Percentiles rank a stretch among this genome's conserved stretches.
phyloP scores from a whole-genome alignment of 495 filamentous ascomycete species.

The Tuber magnatum region DNA sequence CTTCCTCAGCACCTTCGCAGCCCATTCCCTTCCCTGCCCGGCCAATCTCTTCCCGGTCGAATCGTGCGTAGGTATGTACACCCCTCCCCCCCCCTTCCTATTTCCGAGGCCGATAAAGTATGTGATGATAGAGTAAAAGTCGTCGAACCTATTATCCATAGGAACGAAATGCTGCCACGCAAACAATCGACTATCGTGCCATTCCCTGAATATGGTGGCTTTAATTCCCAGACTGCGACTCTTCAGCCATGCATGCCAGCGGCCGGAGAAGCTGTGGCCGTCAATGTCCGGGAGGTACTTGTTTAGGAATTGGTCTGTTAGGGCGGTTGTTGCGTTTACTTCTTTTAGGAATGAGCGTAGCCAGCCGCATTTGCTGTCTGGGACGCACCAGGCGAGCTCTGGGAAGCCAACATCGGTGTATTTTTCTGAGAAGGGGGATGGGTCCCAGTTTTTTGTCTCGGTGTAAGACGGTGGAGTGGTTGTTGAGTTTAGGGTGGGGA shows the following conservation, averaged over 20 bases:
- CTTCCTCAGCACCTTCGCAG: conserved; percentile 57
- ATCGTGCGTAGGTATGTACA: conserved; percentile 47
- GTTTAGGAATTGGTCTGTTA: conserved; percentile 52
- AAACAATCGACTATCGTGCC: conserved; percentile 64
- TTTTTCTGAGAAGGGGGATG: conserved; percentile 42
- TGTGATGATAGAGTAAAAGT: conserved; percentile 69
- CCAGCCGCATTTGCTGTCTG: conserved; percentile 40
- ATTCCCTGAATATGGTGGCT: conserved; percentile 66
- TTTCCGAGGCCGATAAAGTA: conserved; percentile 60
- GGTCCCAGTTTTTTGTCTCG: conserved; percentile 29
- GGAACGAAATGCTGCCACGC: conserved; percentile 75
- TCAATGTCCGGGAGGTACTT: conserved; percentile 64
- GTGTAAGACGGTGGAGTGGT: conserved; percentile 15
- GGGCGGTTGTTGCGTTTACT: conserved; percentile 15
- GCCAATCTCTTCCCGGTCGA: conserved; percentile 57
- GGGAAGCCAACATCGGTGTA: conserved; percentile 47
- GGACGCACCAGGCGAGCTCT: conserved; percentile 45
- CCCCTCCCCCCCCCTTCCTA: not conserved
- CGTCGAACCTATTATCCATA: conserved; percentile 72
- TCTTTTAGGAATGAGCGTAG: conserved; percentile 15
- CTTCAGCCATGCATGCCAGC: conserved; percentile 61
- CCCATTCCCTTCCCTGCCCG: conserved; percentile 58
- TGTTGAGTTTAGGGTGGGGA: conserved; percentile 8
- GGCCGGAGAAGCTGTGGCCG: conserved; percentile 64
- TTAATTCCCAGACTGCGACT: conserved; percentile 61